Conservation (phyloP, 2,329 filamentous ascomycete species). For the Xylariaceae sp. region DNA sequence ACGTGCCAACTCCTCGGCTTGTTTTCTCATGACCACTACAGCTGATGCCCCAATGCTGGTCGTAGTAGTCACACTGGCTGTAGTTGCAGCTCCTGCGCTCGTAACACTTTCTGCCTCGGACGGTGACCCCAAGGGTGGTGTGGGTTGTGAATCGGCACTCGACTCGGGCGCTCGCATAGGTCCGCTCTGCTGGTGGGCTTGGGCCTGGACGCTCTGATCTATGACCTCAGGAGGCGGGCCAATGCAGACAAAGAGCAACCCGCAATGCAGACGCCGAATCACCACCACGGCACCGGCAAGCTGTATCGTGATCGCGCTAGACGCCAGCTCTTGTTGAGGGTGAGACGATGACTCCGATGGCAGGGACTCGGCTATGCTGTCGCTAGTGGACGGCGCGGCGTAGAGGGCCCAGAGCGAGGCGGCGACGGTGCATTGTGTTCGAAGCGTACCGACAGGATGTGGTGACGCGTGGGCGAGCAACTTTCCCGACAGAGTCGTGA, state of each 20-base stretch:
- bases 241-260: constrained; percentile 58
- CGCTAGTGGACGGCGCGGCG: constrained; percentile 35
- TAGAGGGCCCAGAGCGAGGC: constrained; percentile 59
- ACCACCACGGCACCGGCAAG: constrained; percentile 55
- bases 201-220: constrained; percentile 13
- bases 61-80: constrained; percentile 32
- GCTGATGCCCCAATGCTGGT: constrained; percentile 37
- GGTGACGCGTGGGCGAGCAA: constrained; percentile 59
- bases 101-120: constrained; percentile 45
- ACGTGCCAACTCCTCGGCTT: constrained; percentile 54
- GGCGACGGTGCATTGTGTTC: constrained; percentile 61
- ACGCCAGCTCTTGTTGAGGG: constrained; percentile 14
- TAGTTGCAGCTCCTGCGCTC: constrained; percentile 42
- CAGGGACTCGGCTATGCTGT: constrained; percentile 38
- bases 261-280: constrained; percentile 53
- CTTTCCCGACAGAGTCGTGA: constrained; percentile 57
- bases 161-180: constrained; percentile 17
- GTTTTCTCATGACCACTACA: constrained; percentile 48
- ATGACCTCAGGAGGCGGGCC: constrained; percentile 28
- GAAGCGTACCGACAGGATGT: constrained; percentile 51
- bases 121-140: constrained; percentile 30
- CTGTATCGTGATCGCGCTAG: constrained; percentile 51
- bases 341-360: constrained; percentile 19
- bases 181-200: constrained; percentile 14
- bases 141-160: constrained; percentile 23